phyloP scores from a whole-genome alignment of 140 eudicot species.

The Ambrosia hybrid region DNA sequence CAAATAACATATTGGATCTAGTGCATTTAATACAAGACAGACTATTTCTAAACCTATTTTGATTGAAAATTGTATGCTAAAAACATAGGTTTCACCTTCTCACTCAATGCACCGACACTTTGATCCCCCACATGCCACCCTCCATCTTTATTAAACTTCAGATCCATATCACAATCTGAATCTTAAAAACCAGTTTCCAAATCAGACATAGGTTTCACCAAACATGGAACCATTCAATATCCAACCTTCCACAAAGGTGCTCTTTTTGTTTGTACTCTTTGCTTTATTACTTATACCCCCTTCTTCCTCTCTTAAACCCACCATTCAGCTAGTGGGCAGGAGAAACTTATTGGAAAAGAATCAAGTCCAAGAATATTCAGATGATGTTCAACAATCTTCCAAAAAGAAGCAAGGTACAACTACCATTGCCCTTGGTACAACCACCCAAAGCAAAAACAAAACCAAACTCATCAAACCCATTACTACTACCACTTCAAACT shows the following conservation, averaged over 20 bases:
- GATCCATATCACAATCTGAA: not conserved
- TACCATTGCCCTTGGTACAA: conserved; percentile 13
- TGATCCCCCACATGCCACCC: conserved; percentile 14
- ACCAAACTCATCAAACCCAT: conserved; percentile 52
- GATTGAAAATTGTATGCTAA: no score
- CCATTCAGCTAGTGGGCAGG: conserved; percentile 16
- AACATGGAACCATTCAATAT: conserved; percentile 45
- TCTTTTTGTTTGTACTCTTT: conserved; percentile 37
- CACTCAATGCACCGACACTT: conserved; percentile 15
- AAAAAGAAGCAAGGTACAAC: conserved; percentile 34
- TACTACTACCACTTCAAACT: conserved; percentile 1
- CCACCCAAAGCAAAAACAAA: conserved; percentile 42
- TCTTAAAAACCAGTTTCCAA: not conserved
- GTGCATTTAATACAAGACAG: no score
- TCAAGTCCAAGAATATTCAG: conserved; percentile 30
- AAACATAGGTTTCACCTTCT: not conserved
- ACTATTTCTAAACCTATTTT: no score
- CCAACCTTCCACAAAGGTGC: conserved; percentile 29
- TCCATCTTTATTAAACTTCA: conserved; percentile 7
- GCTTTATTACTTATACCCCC: conserved; percentile 32
- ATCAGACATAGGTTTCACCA: not conserved
- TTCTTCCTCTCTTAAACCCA: conserved; percentile 28
- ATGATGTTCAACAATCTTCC: conserved; percentile 28
- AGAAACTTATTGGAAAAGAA: conserved; percentile 26
- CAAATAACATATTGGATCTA: no score